Conservation (phyloP, 2,329 filamentous ascomycete genomes). For the Venturia aucupariae region DNA sequence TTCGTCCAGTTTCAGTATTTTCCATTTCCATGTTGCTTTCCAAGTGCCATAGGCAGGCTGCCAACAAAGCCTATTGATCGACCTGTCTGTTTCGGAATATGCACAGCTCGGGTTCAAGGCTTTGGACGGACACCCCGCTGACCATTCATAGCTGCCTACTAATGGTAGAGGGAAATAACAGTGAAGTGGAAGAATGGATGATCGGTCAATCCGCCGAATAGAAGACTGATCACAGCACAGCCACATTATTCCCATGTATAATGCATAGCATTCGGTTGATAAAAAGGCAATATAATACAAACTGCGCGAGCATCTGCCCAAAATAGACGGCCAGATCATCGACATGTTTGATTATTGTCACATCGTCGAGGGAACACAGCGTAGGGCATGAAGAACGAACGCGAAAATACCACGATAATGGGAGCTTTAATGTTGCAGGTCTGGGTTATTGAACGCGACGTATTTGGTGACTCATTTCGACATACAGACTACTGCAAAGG, state of each 20-base stretch:
- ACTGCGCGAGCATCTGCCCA: neutral
- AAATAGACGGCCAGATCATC: neutral
- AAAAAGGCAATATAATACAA: neutral
- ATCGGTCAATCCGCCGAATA: neutral
- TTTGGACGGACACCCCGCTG: neutral
- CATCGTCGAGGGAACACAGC: neutral
- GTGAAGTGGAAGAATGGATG: neutral
- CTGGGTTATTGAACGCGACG: neutral
- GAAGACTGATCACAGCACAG: neutral
- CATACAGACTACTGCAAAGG: neutral
- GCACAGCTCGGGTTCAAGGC: neutral
- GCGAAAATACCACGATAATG: constrained; percentile 7
- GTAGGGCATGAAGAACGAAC: neutral
- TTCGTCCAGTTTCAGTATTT: neutral
- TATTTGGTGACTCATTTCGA: neutral
- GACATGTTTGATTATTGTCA: neutral
- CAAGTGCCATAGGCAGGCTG: neutral
- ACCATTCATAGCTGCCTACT: neutral
- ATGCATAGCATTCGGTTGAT: constrained; percentile 1
- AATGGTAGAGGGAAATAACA: neutral
- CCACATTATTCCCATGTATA: neutral
- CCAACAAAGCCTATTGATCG: neutral
- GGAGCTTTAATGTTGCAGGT: neutral
- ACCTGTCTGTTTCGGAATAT: neutral
- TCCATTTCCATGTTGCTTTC: neutral